Evolutionary conservation across 495 filamentous ascomycete genomes (phyloP), one percentile per base, ranked within the genome.

Genomic region (Tuber calosporum): DNA sequence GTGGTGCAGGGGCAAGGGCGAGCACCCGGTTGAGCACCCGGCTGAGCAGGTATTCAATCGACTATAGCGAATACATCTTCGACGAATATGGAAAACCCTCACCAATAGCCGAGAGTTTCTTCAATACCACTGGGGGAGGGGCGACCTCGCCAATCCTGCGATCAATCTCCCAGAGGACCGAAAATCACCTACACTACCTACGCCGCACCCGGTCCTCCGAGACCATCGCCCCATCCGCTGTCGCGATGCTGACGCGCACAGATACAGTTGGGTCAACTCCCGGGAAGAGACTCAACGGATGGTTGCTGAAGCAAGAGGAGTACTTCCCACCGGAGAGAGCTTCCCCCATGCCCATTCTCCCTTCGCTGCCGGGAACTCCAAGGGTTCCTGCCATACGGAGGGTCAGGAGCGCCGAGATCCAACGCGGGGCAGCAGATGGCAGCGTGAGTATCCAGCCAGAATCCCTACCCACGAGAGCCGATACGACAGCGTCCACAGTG

Each of bases 1-100:
- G 42, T 43, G 5, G 53, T 9, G 53, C 26, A 62, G 53, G 53
- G 9, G n/a, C 53, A 30, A 62, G 2, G 9, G 53, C n/a, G 53
- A 62, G 53, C 53, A 62, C 53, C 53, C 53, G 53, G 53, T 30
- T 62, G 11, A 62, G 53, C 6, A 36, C 53, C 53, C 53, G 53
- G 53, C n/a, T 62, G 11, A 62, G 53, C 6, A 36, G 58, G 15
- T 72, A 58, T 37, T 75, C 70, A 48, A 66, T 75, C 39, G 72
- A 72, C 41, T 75, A 75, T 38, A 75, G 74, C 42, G 74, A 72
- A 36, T 75, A 69, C 58, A 72, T 75, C 26, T 72, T 66, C 34
- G 74, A 66, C 17, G 66, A 75, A 45, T 72, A 75, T n/a, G 62
- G 69, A 19, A 69, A 40, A 37, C 70, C 43, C 40, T 72, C 69